Evolutionary conservation across 768 basidiomycete species (phyloP).

Genomic region (Suillus variegatus): DNA sequence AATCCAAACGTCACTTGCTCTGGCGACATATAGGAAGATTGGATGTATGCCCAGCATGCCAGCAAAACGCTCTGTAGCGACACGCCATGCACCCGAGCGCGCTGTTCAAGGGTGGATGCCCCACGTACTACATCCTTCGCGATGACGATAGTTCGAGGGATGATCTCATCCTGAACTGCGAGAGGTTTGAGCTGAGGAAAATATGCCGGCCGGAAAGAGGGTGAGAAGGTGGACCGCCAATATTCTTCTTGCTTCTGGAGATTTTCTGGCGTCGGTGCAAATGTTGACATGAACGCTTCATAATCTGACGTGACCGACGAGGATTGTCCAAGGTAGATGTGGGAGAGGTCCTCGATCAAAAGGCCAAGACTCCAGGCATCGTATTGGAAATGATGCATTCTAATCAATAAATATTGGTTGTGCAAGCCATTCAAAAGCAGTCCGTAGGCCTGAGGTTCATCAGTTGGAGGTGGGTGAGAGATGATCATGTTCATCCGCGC

Average conservation of each 20-base stretch:
- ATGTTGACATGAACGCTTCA: constrained; percentile 30
- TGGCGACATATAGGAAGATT: constrained; percentile 31
- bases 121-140: constrained; percentile 45
- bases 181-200: constrained; percentile 24
- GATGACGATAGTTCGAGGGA: constrained; percentile 19
- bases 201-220: constrained; percentile 24
- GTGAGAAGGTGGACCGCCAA: constrained; percentile 37
- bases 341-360: constrained; percentile 40
- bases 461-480: constrained; percentile 21
- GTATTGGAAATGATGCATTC: constrained; percentile 53
- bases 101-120: constrained; percentile 44
- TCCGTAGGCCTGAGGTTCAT: constrained; percentile 23
- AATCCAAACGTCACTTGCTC: constrained; percentile 41
- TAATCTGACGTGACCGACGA: constrained; percentile 27
- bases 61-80: constrained; percentile 43
- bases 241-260: constrained; percentile 30
- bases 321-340: constrained; percentile 32
- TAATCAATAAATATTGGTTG: constrained; percentile 27
- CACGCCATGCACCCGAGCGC: constrained; percentile 38
- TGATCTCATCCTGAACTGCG: not conserved
- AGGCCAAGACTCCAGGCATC: constrained; percentile 49
- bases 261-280: constrained; percentile 20
- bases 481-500: constrained; percentile 25
- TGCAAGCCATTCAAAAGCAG: constrained; percentile 17
- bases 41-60: constrained; percentile 45